Evolutionary conservation across 352 stramenopile genomes (phyloP), one percentile per base, ranked within the genome.

Genomic region (Pythium sp.): DNA sequence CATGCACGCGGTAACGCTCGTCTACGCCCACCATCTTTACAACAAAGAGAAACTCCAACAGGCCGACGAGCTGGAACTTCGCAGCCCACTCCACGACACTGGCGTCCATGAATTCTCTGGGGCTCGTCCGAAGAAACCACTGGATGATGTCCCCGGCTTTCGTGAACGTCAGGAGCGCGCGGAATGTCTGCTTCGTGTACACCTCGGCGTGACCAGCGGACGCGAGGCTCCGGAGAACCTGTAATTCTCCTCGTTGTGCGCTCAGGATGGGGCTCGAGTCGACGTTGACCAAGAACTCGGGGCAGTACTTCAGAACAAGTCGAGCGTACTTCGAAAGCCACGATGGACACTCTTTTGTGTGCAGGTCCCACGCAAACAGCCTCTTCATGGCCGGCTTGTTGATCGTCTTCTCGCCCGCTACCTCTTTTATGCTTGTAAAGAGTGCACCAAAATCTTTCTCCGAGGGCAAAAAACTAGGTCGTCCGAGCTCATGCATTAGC

Each of bases 201-300:
- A 78, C 62, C 30, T 79, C 72, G 8, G 76, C 62, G 57, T 79
- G 72, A 20, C 73, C 67, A 6, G 73, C 62, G 32, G 14, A 53
- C 9, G 72, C 72, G 32, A 81, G 62, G 18, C 57, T 43, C 55
- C 76, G 65, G 9, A 83, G 47, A 15, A 81, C 56, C 8, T 64
- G 62, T 0, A 79, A 54, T 15, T 79, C 72, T 20, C 73, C 67
- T 46, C 73, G 74, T 22, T 82, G 76, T 5, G 76, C 76, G 15
- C 66, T 69, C 65, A 72, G 72, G 1, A 83, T 69, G 34, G 76
- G 74, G 32, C 78, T 57, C 67, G 68, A 72, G 20, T 83, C 72
- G 18, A 79, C 61, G 20, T 65, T 64, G 5, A 69, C 43, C 8
- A 72, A 34, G 11, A 65, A 65, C 28, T 72, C 62, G 1, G 76